Evolutionary conservation across 441 rosid genomes (phyloP).

Genomic region (Lepidium campestre): DNA sequence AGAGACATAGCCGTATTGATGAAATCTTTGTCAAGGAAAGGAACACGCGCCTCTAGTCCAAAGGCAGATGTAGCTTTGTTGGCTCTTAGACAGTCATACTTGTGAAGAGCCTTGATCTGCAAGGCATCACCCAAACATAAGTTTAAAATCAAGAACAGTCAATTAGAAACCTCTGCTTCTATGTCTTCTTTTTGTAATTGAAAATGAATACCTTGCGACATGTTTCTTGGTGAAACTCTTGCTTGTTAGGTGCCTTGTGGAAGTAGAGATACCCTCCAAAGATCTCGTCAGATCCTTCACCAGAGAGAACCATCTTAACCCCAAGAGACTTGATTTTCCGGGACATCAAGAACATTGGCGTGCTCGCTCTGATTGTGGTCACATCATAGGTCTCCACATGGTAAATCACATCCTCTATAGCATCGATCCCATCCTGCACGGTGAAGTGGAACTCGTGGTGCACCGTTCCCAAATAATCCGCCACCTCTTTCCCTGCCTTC

Average conservation of each 20-base stretch:
- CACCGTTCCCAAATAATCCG: conserved; percentile 70
- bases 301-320: conserved; percentile 91
- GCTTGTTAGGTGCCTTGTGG: conserved; percentile 90
- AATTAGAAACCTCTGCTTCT: background rate
- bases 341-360: conserved; percentile 87
- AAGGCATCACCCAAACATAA: background rate
- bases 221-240: conserved; percentile 78
- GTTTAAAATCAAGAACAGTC: background rate
- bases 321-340: conserved; percentile 88
- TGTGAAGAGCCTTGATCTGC: conserved; percentile 87
- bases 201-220: conserved; percentile 58
- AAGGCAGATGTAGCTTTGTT: conserved; percentile 89
- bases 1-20: conserved; percentile 71
- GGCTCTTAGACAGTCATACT: conserved; percentile 82
- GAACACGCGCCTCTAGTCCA: conserved; percentile 89
- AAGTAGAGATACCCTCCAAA: conserved; percentile 91
- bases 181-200: background rate
- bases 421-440: conserved; percentile 91
- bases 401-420: conserved; percentile 82
- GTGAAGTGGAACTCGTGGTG: conserved; percentile 91
- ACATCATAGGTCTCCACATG: conserved; percentile 89
- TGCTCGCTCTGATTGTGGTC: conserved; percentile 77
- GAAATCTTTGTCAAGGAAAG: conserved; percentile 82
- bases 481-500: conserved; percentile 84
- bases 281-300: conserved; percentile 88